Base-by-base conservation (phyloP, 306 rosid genomes). In the Casuarina equisetifolia region DNA sequence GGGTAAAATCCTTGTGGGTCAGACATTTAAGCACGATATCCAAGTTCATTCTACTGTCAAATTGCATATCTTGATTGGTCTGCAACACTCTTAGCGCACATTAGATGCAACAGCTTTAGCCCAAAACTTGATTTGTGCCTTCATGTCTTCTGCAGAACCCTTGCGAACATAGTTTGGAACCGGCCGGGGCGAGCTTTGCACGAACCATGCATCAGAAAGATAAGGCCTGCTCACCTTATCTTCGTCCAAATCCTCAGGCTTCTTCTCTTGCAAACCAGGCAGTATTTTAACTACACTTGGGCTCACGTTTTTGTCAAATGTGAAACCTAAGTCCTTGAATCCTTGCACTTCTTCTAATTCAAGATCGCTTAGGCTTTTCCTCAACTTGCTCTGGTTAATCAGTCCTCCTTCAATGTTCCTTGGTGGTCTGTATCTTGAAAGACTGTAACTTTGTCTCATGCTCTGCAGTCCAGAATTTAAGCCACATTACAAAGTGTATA, bases 311-410 rank as follows among this genome's bases (percentile, higher is more conserved):
- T 88, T 82, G 85, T 95, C 97, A 85, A 95, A 95, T 80, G 87
- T 84, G 85, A 95, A 95, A 0, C 98, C 98, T 68, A 92, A 88
- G 79, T 95, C 97, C 85, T 87, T 92, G 84, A 95, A 95, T 32
- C 98, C 98, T 72, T 92, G 97, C 70, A 95, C 84, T 77, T 95
- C 97, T 85, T 95, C 97, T 35, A 48, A 76, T 32, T 92, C 97
- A 48, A 95, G 93, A 67, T 95, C 96, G 70, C 90, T 91, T 39
- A 73, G 77, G 88, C 97, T 91, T 75, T 90, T 94, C 63, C 90
- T 87, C 48, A 74, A 78, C 54, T 80, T 86, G 67, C 78, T 85
- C 68, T 84, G 88, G 49, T 82, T 84, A 10, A 76, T 74, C 53
- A 50, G 81, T 58, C 82, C 64, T 1, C 79, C 76, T 39, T 81